Percentiles rank a stretch among this genome's conserved stretches.
These are phyloP conservation scores for Phytophthora tubulina DNA, from an alignment of 352 stramenopile species.

Conservation along the genomic window DNA sequence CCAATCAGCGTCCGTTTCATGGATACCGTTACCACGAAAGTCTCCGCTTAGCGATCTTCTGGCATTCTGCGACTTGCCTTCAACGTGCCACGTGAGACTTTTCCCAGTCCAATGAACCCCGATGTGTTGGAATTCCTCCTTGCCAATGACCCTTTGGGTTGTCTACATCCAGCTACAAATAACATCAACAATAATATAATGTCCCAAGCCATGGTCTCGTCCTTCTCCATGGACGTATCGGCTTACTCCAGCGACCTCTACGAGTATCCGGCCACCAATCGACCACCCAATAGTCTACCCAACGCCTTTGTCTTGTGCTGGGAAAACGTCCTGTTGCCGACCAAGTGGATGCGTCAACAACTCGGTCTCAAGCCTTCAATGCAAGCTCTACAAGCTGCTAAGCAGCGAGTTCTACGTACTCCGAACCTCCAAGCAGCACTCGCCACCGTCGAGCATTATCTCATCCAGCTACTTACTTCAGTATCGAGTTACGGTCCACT, in stretches of 20 bases:
- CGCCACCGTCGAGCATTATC: constrained; percentile 66
- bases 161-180: neutral
- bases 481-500: constrained; percentile 60
- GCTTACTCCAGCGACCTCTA: constrained; percentile 66
- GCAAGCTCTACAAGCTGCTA: constrained; percentile 54
- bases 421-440: constrained; percentile 60
- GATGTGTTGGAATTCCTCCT: constrained; percentile 45
- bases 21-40: neutral
- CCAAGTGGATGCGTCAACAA: constrained; percentile 72
- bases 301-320: constrained; percentile 77
- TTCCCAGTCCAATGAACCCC: constrained; percentile 35
- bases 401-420: constrained; percentile 54
- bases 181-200: constrained; percentile 37
- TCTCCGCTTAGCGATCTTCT: constrained; percentile 9
- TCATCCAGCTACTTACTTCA: constrained; percentile 61
- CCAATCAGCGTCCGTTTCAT: constrained; percentile 33
- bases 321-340: constrained; percentile 71
- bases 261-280: constrained; percentile 53
- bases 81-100: constrained; percentile 5
- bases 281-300: constrained; percentile 31
- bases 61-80: constrained; percentile 29
- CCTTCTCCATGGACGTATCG: constrained; percentile 72
- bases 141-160: constrained; percentile 18
- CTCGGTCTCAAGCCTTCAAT: constrained; percentile 54
- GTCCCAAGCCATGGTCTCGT: constrained; percentile 64